Conservation (phyloP, 768 basidiomycete species). For the Leccinum rimulosum region DNA sequence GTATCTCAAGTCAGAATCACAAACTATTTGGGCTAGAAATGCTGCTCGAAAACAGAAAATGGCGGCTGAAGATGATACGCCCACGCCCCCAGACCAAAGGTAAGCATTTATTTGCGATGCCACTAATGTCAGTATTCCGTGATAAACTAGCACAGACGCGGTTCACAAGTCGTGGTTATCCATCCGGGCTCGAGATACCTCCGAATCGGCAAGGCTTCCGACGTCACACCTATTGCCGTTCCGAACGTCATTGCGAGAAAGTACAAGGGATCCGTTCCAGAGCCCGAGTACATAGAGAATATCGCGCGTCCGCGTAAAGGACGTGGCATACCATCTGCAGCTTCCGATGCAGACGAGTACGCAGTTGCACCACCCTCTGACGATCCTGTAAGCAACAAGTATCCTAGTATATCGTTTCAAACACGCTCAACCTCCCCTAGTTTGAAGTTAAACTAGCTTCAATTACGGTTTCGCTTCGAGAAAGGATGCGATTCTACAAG, state of each 20-base stretch:
- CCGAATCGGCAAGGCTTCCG: constrained; percentile 74
- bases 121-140: constrained; percentile 8
- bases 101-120: constrained; percentile 19
- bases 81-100: constrained; percentile 46
- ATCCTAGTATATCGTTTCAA: background rate
- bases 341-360: constrained; percentile 48
- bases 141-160: constrained; percentile 50
- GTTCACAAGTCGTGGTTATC: constrained; percentile 74
- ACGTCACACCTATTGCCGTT: constrained; percentile 66
- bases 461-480: constrained; percentile 69
- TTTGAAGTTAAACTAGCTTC: constrained; percentile 76
- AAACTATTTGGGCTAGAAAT: constrained; percentile 74
- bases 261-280: constrained; percentile 44
- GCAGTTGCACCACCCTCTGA: constrained; percentile 46
- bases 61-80: constrained; percentile 36
- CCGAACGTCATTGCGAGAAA: constrained; percentile 75
- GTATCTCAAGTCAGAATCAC: constrained; percentile 75
- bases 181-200: constrained; percentile 76
- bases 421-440: constrained; percentile 34
- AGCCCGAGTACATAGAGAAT: constrained; percentile 43
- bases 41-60: constrained; percentile 51
- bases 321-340: constrained; percentile 20
- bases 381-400: constrained; percentile 52
- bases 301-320: constrained; percentile 55
- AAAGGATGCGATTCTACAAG: constrained; percentile 86